Percentiles rank a stretch among this genome's conserved stretches.
Conservation (phyloP, 257 asterid species). For the Handroanthus guayacan region DNA sequence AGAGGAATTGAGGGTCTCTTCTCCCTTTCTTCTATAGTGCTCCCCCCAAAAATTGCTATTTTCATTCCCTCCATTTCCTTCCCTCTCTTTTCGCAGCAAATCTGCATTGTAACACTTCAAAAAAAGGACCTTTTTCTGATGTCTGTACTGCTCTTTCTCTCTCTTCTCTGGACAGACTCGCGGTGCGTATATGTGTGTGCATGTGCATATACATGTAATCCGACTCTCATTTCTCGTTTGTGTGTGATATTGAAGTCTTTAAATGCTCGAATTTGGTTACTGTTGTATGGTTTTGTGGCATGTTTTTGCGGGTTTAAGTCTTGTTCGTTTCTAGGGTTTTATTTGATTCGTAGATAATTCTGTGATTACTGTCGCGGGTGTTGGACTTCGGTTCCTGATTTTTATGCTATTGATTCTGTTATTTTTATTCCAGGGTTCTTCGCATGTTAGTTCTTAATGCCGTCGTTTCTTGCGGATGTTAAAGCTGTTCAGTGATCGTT, state of each 20-base stretch:
- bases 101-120: not conserved
- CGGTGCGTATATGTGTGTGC: conserved; percentile 34
- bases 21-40: conserved; percentile 30
- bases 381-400: not conserved
- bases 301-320: conserved; percentile 16
- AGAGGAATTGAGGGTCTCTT: conserved; percentile 49
- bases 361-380: not conserved
- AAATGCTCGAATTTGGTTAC: conserved; percentile 4
- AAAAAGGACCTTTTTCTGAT: not conserved
- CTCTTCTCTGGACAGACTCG: not conserved
- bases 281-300: not conserved
- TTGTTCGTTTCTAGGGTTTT: conserved; percentile 36
- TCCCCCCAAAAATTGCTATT: conserved; percentile 33
- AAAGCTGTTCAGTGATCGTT: no score
- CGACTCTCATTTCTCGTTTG: not conserved
- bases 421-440: no score
- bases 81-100: conserved; percentile 40
- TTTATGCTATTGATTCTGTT: not conserved
- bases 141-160: conserved; percentile 24
- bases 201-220: conserved; percentile 9
- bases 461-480: no score
- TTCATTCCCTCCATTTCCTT: conserved; percentile 50
- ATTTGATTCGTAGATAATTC: conserved; percentile 16
- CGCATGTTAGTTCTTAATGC: no score
- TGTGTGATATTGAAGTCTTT: not conserved